These are phyloP conservation scores for Sporothrix pallida DNA, from an alignment of 2,329 filamentous ascomycete genomes.

Conservation along the genomic window DNA sequence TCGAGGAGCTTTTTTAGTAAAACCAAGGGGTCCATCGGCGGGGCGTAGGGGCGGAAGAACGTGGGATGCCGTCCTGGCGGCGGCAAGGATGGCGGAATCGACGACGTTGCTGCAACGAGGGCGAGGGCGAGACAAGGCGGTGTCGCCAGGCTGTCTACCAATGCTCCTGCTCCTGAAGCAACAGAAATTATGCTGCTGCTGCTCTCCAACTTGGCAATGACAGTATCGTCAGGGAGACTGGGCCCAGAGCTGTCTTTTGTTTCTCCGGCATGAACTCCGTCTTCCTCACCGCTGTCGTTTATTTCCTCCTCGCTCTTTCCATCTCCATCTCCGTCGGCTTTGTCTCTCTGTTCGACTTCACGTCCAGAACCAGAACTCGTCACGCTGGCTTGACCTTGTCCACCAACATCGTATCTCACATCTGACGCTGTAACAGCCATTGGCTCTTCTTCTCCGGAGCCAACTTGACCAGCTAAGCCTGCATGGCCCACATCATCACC, in stretches of 20 bases:
- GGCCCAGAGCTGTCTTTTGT: conserved; percentile 14
- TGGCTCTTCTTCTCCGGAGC: conserved; percentile 3
- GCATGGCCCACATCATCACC: conserved; percentile 10
- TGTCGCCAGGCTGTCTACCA: background rate
- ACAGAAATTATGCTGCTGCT: background rate
- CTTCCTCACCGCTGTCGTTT: conserved; percentile 6
- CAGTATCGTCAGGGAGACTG: background rate
- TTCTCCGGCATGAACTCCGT: background rate
- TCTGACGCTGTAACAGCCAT: conserved; percentile 6
- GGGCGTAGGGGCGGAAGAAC: conserved; percentile 6
- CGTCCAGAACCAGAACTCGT: conserved; percentile 7
- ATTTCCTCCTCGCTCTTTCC: background rate
- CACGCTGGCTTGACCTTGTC: background rate
- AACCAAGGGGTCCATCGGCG: background rate
- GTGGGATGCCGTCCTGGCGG: background rate
- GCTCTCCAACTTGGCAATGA: background rate
- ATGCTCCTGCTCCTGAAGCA: background rate
- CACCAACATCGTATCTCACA: conserved; percentile 1
- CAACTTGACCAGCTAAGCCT: background rate
- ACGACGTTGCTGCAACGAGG: conserved; percentile 6
- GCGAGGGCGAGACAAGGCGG: background rate
- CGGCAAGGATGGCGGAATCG: background rate
- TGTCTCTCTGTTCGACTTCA: conserved; percentile 2
- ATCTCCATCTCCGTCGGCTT: background rate
- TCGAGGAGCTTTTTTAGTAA: conserved; percentile 6